These are phyloP conservation scores for Quercus glauca DNA, from an alignment of 306 rosid species.

Conservation along the genomic window DNA sequence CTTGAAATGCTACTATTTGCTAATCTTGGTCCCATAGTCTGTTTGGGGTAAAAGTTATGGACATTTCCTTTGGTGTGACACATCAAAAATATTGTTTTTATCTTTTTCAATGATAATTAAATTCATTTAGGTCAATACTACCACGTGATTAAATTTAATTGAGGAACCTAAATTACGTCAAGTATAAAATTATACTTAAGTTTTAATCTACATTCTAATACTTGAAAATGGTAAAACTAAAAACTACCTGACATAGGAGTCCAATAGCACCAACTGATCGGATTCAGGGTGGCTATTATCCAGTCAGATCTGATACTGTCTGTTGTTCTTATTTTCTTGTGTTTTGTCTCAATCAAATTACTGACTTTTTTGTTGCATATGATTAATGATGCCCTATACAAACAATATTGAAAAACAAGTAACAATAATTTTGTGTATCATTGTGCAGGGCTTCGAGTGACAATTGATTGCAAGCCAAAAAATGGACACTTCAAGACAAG, in stretches of 20 bases:
- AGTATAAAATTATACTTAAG: too few relatives aligned
- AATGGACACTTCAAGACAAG: constrained; percentile 60
- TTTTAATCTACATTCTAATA: too few relatives aligned
- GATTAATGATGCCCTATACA: background rate
- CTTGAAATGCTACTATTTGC: background rate
- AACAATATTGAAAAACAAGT: background rate
- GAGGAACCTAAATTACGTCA: too few relatives aligned
- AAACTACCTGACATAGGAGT: too few relatives aligned
- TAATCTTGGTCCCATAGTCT: too few relatives aligned
- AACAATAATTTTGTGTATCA: constrained; percentile 1
- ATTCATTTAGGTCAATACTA: too few relatives aligned
- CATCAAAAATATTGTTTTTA: background rate
- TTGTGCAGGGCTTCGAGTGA: constrained; percentile 58
- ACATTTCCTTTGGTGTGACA: too few relatives aligned
- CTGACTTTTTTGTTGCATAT: background rate
- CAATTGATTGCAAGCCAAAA: constrained; percentile 65
- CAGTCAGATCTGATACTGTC: background rate
- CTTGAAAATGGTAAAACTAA: too few relatives aligned
- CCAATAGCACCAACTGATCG: background rate
- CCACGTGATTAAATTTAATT: too few relatives aligned
- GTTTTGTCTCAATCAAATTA: background rate
- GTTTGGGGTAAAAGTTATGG: too few relatives aligned
- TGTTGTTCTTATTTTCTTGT: background rate
- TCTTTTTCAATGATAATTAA: too few relatives aligned
- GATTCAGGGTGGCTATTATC: background rate